These are phyloP conservation scores for Tricholoma matsutake DNA, from an alignment of 768 basidiomycete genomes.

Conservation along the genomic window DNA sequence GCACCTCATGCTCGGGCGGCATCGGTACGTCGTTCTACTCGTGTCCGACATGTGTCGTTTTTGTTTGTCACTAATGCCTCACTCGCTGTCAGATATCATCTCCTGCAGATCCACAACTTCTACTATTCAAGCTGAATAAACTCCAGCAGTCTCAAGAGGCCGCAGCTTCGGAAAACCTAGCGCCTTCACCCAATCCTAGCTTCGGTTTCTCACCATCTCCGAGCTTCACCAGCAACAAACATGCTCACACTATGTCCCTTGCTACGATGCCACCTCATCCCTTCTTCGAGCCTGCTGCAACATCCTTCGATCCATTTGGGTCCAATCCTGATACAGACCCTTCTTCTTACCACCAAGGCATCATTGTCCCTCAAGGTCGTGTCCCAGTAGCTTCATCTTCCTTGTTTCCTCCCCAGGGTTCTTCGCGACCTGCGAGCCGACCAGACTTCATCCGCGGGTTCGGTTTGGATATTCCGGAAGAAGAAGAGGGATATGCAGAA, in stretches of 20 bases:
- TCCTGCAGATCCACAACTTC: constrained; percentile 81
- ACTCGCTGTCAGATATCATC: constrained; percentile 67
- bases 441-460: constrained; percentile 80
- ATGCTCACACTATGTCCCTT: constrained; percentile 74
- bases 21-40: constrained; percentile 54
- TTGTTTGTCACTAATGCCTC: constrained; percentile 5
- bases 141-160: constrained; percentile 68
- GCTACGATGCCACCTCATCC: constrained; percentile 52
- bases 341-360: constrained; percentile 24
- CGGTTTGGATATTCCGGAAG: constrained; percentile 76
- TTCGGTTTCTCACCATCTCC: constrained; percentile 55
- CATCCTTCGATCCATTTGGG: constrained; percentile 65
- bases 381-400: constrained; percentile 44
- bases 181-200: constrained; percentile 64
- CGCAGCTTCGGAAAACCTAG: constrained; percentile 49
- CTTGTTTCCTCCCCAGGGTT: constrained; percentile 41
- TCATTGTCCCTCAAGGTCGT: constrained; percentile 56
- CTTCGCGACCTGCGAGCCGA: constrained; percentile 49
- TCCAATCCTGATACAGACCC: constrained; percentile 39
- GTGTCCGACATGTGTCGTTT: constrained; percentile 21
- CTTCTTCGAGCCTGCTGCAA: constrained; percentile 27
- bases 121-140: constrained; percentile 82
- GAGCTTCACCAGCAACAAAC: constrained; percentile 48
- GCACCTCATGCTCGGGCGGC: constrained; percentile 81
- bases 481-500: constrained; percentile 50